Evolutionary conservation across 2,329 filamentous ascomycete genomes (phyloP).

Genomic region (Fusarium verticillioides): DNA sequence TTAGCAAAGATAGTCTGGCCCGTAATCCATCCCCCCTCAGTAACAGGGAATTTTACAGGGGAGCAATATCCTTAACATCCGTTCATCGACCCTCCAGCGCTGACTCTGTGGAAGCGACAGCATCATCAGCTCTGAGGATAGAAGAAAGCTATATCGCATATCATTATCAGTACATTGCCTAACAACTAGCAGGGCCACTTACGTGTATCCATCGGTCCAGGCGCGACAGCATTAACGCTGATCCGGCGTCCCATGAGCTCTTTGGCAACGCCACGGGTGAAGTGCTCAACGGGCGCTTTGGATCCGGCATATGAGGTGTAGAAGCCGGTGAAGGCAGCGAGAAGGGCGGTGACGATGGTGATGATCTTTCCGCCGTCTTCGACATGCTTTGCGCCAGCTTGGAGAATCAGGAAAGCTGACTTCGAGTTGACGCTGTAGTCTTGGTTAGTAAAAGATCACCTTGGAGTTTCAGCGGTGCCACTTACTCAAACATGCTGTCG

Average conservation of each 20-base stretch:
- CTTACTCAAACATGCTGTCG: not conserved
- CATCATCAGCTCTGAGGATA: not conserved
- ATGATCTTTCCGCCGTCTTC: not conserved
- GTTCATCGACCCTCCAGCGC: not conserved
- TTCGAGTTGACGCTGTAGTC: not conserved
- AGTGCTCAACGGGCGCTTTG: not conserved
- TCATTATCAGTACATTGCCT: too few species aligned
- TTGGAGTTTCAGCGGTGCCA: fast-evolving
- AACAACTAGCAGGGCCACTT: not conserved
- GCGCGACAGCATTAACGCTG: not conserved
- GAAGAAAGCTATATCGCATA: not conserved
- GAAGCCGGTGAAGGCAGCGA: not conserved
- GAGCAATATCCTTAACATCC: not conserved
- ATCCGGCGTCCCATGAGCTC: not conserved
- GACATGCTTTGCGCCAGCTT: not conserved
- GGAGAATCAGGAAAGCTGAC: not conserved
- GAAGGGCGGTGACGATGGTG: not conserved
- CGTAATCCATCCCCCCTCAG: not conserved
- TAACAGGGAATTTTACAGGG: not conserved
- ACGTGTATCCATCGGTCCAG: not conserved
- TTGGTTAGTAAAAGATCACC: fast-evolving
- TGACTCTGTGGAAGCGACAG: not conserved
- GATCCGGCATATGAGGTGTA: not conserved
- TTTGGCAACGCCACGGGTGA: not conserved
- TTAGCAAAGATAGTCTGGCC: not conserved